These are phyloP conservation scores for Hymenoscyphus fraxineus DNA, from an alignment of 2,329 filamentous ascomycete species.

Conservation along the genomic window DNA sequence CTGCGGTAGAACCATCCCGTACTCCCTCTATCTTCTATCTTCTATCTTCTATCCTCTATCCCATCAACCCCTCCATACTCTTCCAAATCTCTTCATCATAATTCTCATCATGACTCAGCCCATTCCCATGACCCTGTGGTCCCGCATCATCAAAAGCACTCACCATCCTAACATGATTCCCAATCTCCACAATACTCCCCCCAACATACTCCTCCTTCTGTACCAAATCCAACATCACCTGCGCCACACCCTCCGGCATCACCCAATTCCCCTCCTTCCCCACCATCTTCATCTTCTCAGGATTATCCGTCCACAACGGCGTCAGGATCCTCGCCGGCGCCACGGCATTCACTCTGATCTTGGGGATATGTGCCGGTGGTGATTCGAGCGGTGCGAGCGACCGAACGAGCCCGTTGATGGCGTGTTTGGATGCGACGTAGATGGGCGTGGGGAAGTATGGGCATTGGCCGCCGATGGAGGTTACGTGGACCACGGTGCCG, in stretches of 20 bases:
- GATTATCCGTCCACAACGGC: constrained; percentile 44
- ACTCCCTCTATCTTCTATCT: too few relatives aligned
- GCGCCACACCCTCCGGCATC: constrained; percentile 41
- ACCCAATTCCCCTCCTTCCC: constrained; percentile 36
- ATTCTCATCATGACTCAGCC: background rate
- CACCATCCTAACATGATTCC: constrained; percentile 36
- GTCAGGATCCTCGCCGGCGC: constrained; percentile 42
- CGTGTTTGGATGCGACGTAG: constrained; percentile 48
- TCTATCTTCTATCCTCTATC: background rate
- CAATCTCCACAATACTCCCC: constrained; percentile 43
- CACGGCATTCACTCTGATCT: constrained; percentile 42
- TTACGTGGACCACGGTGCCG: constrained; percentile 42
- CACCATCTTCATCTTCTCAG: constrained; percentile 41
- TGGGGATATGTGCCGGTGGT: constrained; percentile 27
- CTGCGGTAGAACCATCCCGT: background rate
- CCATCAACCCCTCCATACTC: constrained; percentile 11
- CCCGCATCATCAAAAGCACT: constrained; percentile 39
- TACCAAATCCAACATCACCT: constrained; percentile 42
- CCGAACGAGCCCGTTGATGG: constrained; percentile 44
- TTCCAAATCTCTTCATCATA: constrained; percentile 11
- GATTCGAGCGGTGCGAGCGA: constrained; percentile 39
- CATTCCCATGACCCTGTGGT: constrained; percentile 26
- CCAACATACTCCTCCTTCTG: constrained; percentile 36
- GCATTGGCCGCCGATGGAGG: constrained; percentile 44
- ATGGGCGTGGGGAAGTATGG: constrained; percentile 40